Evolutionary conservation across 768 basidiomycete species (phyloP), one percentile per base, ranked within the genome.

Genomic region (Gymnopilus junonius): DNA sequence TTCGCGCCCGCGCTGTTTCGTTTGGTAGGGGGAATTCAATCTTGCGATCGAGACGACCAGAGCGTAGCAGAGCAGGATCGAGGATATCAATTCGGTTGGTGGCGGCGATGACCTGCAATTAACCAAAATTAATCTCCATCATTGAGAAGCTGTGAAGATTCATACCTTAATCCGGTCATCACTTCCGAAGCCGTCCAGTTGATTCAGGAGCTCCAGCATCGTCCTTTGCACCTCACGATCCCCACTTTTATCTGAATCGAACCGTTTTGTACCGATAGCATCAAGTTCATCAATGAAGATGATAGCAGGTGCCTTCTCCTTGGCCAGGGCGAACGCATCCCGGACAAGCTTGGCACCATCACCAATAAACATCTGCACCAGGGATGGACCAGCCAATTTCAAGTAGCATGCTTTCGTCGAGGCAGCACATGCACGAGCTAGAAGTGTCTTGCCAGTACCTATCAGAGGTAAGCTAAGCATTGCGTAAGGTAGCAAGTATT

Each of bases 351-450:
- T 99, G 58, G 97, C 97, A 71, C 97, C 97, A 75, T 99, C 97
- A 77, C 97, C 97, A 68, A 99, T 99, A 77, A 97, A 99, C 97
- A 99, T 99, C 78, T 99, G 97, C 12, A 99, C 97, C 56, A 99
- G 86, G 55, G 96, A 96, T 25, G 97, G 97, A 20, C 95, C 97
- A 35, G 97, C 97, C 27, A 99, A 87, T 77, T 99, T 99, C 67
- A 99, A 86, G 75, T 97, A 99, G 76, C 97, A 99, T 8, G 97
- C 97, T 67, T 97, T 93, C 48, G 97, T 98, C 70, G 97, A 95
- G 1, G 96, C 96, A 4, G 97, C 97, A 76, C 97, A 99, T 43
- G 97, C 97, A 75, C 97, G 89, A 37, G 97, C 97, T 56, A 99
- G 87, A 7, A 99, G 85, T 2, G 97, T 99, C 82, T 99, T 99